Evolutionary conservation across 768 basidiomycete species (phyloP).

Genomic region (Phylloporus rhodoxanthus): DNA sequence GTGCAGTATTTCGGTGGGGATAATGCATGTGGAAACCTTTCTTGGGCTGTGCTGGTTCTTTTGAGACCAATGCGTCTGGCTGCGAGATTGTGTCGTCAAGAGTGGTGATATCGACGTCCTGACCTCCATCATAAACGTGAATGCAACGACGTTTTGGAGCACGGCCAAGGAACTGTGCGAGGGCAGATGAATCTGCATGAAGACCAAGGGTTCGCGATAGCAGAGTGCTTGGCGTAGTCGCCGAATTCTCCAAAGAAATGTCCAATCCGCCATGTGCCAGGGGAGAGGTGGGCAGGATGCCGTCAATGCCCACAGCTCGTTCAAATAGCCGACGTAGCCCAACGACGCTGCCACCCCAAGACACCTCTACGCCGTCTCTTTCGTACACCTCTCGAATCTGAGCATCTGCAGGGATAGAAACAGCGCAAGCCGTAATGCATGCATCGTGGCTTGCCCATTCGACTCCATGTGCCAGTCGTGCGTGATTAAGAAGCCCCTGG

Average conservation of each 20-base stretch:
- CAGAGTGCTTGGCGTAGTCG: constrained; percentile 31
- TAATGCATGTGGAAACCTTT: constrained; percentile 35
- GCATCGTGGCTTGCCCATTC: constrained; percentile 49
- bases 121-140: constrained; percentile 31
- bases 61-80: not conserved
- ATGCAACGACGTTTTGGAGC: constrained; percentile 38
- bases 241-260: constrained; percentile 2
- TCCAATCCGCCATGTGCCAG: constrained; percentile 1
- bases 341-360: constrained; percentile 34
- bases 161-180: constrained; percentile 47
- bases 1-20: constrained; percentile 38
- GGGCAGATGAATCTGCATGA: constrained; percentile 46
- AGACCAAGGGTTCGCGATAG: constrained; percentile 44
- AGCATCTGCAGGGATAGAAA: constrained; percentile 30
- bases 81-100: constrained; percentile 4
- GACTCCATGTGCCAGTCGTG: constrained; percentile 42
- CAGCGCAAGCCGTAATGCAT: constrained; percentile 42
- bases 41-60: not conserved
- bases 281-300: constrained; percentile 11
- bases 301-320: constrained; percentile 41
- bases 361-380: constrained; percentile 33
- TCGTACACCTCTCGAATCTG: constrained; percentile 34
- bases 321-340: constrained; percentile 45
- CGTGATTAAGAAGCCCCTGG: constrained; percentile 49
- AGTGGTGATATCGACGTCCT: constrained; percentile 30